Percentiles rank a stretch among this genome's conserved stretches.
Evolutionary conservation across 75 land plant genomes (phyloP).

Genomic region (Pseudotsuga menziesii): DNA sequence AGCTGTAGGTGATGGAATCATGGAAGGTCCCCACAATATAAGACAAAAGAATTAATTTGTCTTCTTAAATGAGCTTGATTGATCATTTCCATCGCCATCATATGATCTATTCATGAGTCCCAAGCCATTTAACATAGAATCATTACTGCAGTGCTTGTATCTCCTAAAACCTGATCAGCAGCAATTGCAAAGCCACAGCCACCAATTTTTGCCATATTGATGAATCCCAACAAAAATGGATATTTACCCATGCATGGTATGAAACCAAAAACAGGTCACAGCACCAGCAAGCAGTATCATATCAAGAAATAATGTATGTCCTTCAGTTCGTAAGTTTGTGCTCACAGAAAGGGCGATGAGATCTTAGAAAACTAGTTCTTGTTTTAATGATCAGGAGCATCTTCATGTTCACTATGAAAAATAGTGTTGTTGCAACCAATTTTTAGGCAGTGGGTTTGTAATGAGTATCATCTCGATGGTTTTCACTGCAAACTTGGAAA

Average conservation of each 20-base stretch:
- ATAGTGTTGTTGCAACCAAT: not conserved
- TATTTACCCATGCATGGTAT: no score
- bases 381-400: not conserved
- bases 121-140: slow-evolving; percentile 95
- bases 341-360: slow-evolving; percentile 61
- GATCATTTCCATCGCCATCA: slow-evolving; percentile 99
- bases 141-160: slow-evolving; percentile 65
- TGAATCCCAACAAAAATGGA: no score
- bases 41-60: slow-evolving; percentile 58
- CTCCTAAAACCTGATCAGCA: slow-evolving; percentile 7
- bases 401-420: not conserved
- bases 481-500: not conserved
- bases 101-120: slow-evolving; percentile 97
- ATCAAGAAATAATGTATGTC: slow-evolving; percentile 43
- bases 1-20: slow-evolving; percentile 85
- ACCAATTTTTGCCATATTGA: no score
- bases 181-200: no score
- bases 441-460: not conserved
- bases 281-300: slow-evolving; percentile 41
- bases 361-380: slow-evolving; percentile 31
- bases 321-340: slow-evolving; percentile 15
- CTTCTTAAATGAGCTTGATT: slow-evolving; percentile 64
- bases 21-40: slow-evolving; percentile 96
- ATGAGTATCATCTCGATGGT: slow-evolving; percentile 1
- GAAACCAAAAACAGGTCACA: no score